phyloP scores from a whole-genome alignment of 148 eudicot genomes.

The Dianthus caryophyllus region DNA sequence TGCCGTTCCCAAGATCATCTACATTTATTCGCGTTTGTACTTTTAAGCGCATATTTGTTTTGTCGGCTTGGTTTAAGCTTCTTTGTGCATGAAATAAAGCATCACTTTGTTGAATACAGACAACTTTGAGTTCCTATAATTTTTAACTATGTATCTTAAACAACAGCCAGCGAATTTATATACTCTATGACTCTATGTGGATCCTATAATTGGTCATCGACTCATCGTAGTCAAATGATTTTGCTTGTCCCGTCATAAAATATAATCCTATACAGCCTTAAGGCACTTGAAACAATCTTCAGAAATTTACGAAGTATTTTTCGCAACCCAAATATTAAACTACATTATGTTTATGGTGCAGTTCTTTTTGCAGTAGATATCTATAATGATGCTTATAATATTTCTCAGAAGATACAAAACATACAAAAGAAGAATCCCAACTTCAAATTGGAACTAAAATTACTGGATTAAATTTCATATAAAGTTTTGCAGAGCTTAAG shows the following conservation, averaged over 20 bases:
- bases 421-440: not conserved
- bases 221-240: not conserved
- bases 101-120: not conserved
- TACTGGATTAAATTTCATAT: not conserved
- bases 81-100: slow-evolving; percentile 25
- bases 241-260: too few species aligned
- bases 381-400: too few species aligned
- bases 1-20: slow-evolving; percentile 22
- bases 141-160: not conserved
- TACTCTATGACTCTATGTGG: not conserved
- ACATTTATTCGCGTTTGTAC: slow-evolving; percentile 22
- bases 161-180: not conserved
- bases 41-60: slow-evolving; percentile 12
- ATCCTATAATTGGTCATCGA: not conserved
- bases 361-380: too few species aligned
- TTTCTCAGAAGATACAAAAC: not conserved
- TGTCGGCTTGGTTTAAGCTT: slow-evolving; percentile 25
- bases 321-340: too few species aligned
- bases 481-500: not conserved
- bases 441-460: not conserved
- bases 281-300: too few species aligned
- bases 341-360: too few species aligned
- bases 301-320: too few species aligned
- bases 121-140: not conserved
- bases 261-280: too few species aligned